A percentile compares a stretch with the other conserved stretches of the same genome.
Conservation (phyloP, 177 flowering plant genomes). For the Vitis hybrid region DNA sequence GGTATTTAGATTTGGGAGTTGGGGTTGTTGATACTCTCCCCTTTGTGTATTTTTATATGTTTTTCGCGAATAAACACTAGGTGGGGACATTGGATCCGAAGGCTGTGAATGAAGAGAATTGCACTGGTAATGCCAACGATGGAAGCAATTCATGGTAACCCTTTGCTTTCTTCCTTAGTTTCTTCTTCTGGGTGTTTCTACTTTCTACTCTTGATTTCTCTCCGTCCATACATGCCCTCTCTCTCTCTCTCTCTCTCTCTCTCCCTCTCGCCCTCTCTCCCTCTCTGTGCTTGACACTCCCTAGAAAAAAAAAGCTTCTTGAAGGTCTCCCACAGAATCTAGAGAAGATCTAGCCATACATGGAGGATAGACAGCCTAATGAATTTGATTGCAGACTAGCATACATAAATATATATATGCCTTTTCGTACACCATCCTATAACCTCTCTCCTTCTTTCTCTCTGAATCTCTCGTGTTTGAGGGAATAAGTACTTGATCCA, state of each 20-base stretch:
- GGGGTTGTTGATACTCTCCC: background rate
- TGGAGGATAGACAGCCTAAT: background rate
- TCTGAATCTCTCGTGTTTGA: background rate
- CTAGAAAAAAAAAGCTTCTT: background rate
- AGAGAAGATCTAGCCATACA: constrained; percentile 7
- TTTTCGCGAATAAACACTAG: constrained; percentile 14
- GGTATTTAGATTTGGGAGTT: too few relatives aligned
- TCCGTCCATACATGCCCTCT: too few relatives aligned
- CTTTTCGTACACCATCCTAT: background rate
- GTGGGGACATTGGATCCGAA: constrained; percentile 48
- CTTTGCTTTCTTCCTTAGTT: background rate
- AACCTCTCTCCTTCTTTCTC: constrained; percentile 2
- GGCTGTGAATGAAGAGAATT: constrained; percentile 44
- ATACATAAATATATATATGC: background rate
- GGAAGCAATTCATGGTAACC: constrained; percentile 58
- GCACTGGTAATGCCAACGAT: constrained; percentile 43
- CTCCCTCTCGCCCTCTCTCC: background rate
- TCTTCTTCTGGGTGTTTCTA: background rate
- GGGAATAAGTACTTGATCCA: constrained; percentile 9
- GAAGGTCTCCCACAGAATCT: constrained; percentile 6
- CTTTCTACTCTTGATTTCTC: background rate
- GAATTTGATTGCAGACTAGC: background rate
- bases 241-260: background rate
- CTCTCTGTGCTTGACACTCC: background rate
- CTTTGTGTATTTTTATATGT: background rate